Evolutionary conservation across 2,329 filamentous ascomycete genomes (phyloP).

Genomic region (Endothia cerciana): DNA sequence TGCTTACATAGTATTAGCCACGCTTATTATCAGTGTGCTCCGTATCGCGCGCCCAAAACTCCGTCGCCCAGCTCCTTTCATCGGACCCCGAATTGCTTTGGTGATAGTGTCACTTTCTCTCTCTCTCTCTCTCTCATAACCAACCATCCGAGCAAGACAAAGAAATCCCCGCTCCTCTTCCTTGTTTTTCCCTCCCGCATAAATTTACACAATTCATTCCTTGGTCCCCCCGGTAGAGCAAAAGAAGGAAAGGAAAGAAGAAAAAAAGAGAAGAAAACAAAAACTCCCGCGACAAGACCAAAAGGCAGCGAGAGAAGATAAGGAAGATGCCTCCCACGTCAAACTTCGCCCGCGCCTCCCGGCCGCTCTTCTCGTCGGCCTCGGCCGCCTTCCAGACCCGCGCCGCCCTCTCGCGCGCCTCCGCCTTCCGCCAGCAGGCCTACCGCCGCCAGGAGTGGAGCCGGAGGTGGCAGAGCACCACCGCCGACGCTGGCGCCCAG

Average conservation of each 20-base stretch:
- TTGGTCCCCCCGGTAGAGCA: too few relatives aligned
- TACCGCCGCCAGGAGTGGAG: conserved; percentile 49
- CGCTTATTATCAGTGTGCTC: background rate
- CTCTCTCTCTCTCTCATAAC: background rate
- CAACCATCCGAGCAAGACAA: background rate
- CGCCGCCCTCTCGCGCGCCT: conserved; percentile 53
- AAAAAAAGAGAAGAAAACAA: background rate
- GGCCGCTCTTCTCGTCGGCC: conserved; percentile 60
- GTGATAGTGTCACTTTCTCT: conserved; percentile 7
- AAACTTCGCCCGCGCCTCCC: conserved; percentile 57
- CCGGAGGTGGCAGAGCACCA: conserved; percentile 74
- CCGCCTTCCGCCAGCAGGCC: conserved; percentile 43
- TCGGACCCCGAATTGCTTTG: conserved; percentile 24
- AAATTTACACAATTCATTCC: background rate
- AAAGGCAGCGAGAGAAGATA: background rate
- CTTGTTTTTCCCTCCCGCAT: conserved; percentile 3
- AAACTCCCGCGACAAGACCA: background rate
- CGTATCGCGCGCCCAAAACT: background rate
- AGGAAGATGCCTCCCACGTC: conserved; percentile 40
- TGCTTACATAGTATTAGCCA: background rate
- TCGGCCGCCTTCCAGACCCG: conserved; percentile 58
- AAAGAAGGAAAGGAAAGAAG: too few relatives aligned
- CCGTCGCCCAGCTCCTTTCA: conserved; percentile 18
- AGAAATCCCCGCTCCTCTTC: background rate
- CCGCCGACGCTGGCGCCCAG: conserved; percentile 41